Evolutionary conservation across 2,329 filamentous ascomycete species (phyloP).

Genomic region (Xylaria sp.): DNA sequence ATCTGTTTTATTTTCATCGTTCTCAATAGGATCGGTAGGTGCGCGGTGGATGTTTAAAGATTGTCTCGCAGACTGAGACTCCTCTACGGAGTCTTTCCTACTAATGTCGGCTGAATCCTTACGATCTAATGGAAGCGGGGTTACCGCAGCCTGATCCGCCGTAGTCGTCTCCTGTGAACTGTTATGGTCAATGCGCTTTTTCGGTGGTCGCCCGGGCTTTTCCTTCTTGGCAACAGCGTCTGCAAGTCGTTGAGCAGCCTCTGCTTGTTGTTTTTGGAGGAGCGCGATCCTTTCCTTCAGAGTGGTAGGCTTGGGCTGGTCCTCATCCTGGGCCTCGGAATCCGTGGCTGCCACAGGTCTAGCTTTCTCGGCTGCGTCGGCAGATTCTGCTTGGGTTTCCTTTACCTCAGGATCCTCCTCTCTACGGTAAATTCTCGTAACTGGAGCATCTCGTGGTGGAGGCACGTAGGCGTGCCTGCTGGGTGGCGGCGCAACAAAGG

Average conservation of each 20-base stretch:
- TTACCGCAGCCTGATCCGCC: conserved; percentile 52
- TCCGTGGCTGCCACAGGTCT: conserved; percentile 63
- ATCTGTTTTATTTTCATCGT: conserved; percentile 73
- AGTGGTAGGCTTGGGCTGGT: conserved; percentile 90
- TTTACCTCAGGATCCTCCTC: conserved; percentile 85
- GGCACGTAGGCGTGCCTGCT: conserved; percentile 93
- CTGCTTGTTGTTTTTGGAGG: conserved; percentile 91
- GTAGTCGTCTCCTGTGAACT: conserved; percentile 49
- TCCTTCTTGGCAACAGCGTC: conserved; percentile 84
- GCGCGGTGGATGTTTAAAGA: conserved; percentile 63
- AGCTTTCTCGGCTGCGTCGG: conserved; percentile 75
- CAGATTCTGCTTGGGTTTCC: conserved; percentile 72
- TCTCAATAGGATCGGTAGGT: conserved; percentile 60
- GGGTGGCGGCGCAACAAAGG: conserved; percentile 94
- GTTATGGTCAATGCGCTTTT: conserved; percentile 70
- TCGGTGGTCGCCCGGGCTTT: conserved; percentile 81
- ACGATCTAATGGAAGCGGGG: conserved; percentile 56
- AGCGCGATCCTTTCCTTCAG: conserved; percentile 95
- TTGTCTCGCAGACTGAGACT: conserved; percentile 53
- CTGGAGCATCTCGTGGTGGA: conserved; percentile 74
- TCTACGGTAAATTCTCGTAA: conserved; percentile 81
- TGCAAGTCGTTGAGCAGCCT: conserved; percentile 85
- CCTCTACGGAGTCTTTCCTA: conserved; percentile 65
- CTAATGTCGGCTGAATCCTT: conserved; percentile 60
- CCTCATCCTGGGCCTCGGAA: conserved; percentile 69